Evolutionary conservation across 2,329 filamentous ascomycete genomes (phyloP), one percentile per base, ranked within the genome.

Genomic region (Cytospora leucostoma): DNA sequence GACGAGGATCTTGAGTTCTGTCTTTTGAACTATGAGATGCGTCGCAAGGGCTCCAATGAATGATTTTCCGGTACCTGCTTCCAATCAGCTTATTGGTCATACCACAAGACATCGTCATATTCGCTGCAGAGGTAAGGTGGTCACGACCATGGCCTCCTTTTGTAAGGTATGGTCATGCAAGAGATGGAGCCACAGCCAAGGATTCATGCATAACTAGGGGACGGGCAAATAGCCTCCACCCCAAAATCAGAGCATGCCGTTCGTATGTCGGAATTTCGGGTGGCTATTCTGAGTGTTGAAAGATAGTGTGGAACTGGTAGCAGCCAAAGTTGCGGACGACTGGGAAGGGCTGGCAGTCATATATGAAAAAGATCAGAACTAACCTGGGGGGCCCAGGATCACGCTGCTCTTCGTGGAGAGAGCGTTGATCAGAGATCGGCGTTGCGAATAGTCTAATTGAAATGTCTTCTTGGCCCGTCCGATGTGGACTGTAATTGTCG

Each of bases 351-450:
- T 2, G 2, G 6, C 2, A 7, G n/a, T 1, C 1, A 19, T 1
- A 2, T 10, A 6, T 34, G 21, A n/a, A 19, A 19, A 44, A 4
- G 3, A 4, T 13, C 19, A 13, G 11, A 21, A 7, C 49, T 13
- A 4, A 85, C 86, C 89, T 67, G 90, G 90, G 1, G 90, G 90
- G 0, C 90, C 90, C 76, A 92, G 89, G 1, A 93, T 89, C 0
- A 88, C 71, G 55, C 84, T 85, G 0, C 92, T 72, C 0, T 75
- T 73, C 8, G 80, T 81, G 0, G 71, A 75, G 0, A 93, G 68
- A 0, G 84, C 84, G 17, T 79, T 72, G 3, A 84, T 65, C 0
- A 92, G 70, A 1, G 88, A 87, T 0, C 76, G 68, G 0, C 80
- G 74, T 67, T 92, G 89, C 0, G 87, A 81, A 11, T 72, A 56